A percentile compares a stretch with the other conserved stretches of the same genome.
Conservation (phyloP, 768 basidiomycete genomes). For the Imleria badia region DNA sequence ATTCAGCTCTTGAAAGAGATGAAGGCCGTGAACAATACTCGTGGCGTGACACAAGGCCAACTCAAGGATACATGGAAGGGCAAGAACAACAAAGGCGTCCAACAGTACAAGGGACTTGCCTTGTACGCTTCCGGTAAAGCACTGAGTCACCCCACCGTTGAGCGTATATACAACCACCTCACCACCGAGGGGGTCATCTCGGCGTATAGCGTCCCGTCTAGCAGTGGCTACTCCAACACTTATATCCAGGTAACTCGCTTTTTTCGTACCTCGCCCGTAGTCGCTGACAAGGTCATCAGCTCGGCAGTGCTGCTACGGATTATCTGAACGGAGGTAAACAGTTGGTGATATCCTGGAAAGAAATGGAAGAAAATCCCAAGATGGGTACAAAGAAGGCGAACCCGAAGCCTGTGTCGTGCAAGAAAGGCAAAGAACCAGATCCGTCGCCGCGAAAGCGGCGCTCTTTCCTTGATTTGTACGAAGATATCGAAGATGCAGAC, state of each 20-base stretch:
- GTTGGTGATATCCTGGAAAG: constrained; percentile 29
- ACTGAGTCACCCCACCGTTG: constrained; percentile 52
- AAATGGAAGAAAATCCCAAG: constrained; percentile 14
- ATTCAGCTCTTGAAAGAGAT: constrained; percentile 57
- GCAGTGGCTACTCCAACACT: constrained; percentile 48
- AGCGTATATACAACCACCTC: constrained; percentile 64
- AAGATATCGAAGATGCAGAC: constrained; percentile 30
- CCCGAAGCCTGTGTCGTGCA: constrained; percentile 6
- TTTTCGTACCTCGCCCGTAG: background rate
- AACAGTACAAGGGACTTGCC: constrained; percentile 47
- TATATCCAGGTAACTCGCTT: constrained; percentile 49
- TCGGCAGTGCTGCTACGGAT: constrained; percentile 20
- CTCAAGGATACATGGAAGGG: constrained; percentile 69
- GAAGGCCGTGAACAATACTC: constrained; percentile 36
- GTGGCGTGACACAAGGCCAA: constrained; percentile 58
- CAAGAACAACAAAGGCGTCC: constrained; percentile 42
- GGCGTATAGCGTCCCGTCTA: constrained; percentile 45
- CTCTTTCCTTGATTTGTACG: constrained; percentile 21
- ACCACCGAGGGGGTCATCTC: constrained; percentile 48
- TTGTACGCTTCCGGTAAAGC: constrained; percentile 56
- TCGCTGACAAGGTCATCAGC: constrained; percentile 11
- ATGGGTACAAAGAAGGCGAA: constrained; percentile 7
- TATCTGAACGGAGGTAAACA: constrained; percentile 19
- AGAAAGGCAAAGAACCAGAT: constrained; percentile 24
- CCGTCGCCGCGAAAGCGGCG: background rate